Evolutionary conservation across 2,329 filamentous ascomycete species (phyloP), one percentile per base, ranked within the genome.

Genomic region (Xylaria hypoxylon): DNA sequence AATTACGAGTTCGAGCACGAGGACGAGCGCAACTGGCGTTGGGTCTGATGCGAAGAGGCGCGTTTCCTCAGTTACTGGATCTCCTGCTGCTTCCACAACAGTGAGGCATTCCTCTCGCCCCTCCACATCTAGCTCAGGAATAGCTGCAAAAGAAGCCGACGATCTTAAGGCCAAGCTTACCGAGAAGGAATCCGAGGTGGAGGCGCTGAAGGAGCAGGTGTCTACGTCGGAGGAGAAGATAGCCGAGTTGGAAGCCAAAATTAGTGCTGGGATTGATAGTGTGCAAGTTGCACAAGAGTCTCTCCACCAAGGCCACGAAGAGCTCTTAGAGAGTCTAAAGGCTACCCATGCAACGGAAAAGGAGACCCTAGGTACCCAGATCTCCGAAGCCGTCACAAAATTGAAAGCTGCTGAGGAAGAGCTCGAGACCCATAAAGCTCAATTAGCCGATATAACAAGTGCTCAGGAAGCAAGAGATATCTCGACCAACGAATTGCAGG

Each of bases 121-220:
- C 5, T 83, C 79, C 45, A 75, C 76, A n/a, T 75, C 80, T 17
- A 75, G 75, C 51, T 73, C 77, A 19, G 78, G 79, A 24, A 76
- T 80, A 17, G 80, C 82, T 7, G 75, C 83, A 22, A 89, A 87
- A 78, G 87, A 88, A 72, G 79, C 87, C 3, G 87, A 90, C 56
- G 84, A 87, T 51, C 80, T 90, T 48, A 90, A 87, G 79, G 77
- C 81, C 7, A 89, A 89, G 77, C 80, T 90, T 24, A 80, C 82
- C 4, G 82, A 86, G 35, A 87, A 86, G 68, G 87, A 90, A 72
- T 76, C 82, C 6, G 85, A 89, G 73, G 85, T 90, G 10, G 82
- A 85, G 60, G 78, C 84, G 13, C 82, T 90, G 33, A 87, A 86
- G 75, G 80, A 81, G 5, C 84, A 90, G 71, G 83, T 90, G 55